Evolutionary conservation across 345 rosid genomes (phyloP), one percentile per base, ranked within the genome.

Genomic region (Euclidium syriacum): DNA sequence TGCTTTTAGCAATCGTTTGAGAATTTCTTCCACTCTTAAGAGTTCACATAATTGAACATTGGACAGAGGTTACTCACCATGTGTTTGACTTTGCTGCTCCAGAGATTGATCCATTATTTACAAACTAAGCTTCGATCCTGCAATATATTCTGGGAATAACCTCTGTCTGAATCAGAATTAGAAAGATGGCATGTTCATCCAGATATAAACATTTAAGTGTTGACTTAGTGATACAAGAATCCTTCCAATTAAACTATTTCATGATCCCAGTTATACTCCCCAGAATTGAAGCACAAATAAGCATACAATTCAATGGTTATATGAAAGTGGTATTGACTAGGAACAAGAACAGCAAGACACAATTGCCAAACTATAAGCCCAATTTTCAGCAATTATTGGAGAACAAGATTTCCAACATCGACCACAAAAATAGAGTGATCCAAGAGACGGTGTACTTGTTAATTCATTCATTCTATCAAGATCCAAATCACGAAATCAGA

Each of bases 31-130:
- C 44, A 33, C 12, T 35, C 26, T 15, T 47, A 33, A 65, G 43
- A 42, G 24, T 53, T 36, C 22, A 43, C 32, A 19, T 1, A 27
- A 35, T 1, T 58, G 26, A 67, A 9, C 19, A 39, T 26, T 34
- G 43, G 11, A 10, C 5, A 66, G 16, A 29, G 27, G 12, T 27
- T 10, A 78, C 71, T 53, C 54, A 85, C 85, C 87, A 19, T 35
- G 67, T 25, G 74, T 40, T 64, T 65, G 81, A 67, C 59, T 77
- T 64, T 61, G 79, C 58, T 77, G 66, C 74, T 77, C 80, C 54
- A 69, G 48, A 50, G 77, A 74, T 47, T 68, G 84, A 70, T 76
- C 87, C 95, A 87, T 61, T 44, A 29, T 56, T 33, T 14, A 10
- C n/a, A 7, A 14, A 39, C 19, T 14, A 9, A 49, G 16, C 15